Conservation (phyloP, 805 yeast species). For the Spathaspora sp. region DNA sequence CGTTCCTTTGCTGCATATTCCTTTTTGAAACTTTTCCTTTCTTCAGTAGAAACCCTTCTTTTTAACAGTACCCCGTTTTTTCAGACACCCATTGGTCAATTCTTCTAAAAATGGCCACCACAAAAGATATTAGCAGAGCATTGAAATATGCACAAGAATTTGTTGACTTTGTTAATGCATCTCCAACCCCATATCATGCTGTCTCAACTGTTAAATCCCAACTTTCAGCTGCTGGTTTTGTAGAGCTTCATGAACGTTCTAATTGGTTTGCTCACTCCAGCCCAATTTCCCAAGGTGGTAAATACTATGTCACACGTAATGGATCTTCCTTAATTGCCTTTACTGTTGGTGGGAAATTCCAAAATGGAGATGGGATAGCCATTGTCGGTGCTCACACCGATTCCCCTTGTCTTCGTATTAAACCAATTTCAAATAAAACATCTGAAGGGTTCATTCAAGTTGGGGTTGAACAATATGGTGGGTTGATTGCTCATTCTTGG, state of each 20-base stretch:
- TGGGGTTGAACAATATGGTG: slow-evolving; percentile 94
- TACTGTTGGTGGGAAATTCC: slow-evolving; percentile 69
- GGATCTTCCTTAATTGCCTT: slow-evolving; percentile 87
- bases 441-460: slow-evolving; percentile 80
- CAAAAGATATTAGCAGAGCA: slow-evolving; percentile 3
- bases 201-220: slow-evolving; percentile 61
- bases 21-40: not conserved
- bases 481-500: slow-evolving; percentile 96
- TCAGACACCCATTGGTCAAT: not conserved
- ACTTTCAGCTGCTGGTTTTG: slow-evolving; percentile 62
- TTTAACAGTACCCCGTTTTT: not conserved
- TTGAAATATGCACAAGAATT: slow-evolving; percentile 53
- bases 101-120: not conserved
- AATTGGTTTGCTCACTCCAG: slow-evolving; percentile 49
- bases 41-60: not conserved
- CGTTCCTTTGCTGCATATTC: not conserved
- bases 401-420: slow-evolving; percentile 83
- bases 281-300: slow-evolving; percentile 50
- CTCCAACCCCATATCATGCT: slow-evolving; percentile 95
- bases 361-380: slow-evolving; percentile 77
- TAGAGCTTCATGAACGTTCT: slow-evolving; percentile 66
- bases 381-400: slow-evolving; percentile 97
- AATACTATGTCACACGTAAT: slow-evolving; percentile 86
- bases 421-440: slow-evolving; percentile 73
- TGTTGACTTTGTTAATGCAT: slow-evolving; percentile 70